Conservation (phyloP, 805 yeast genomes). For the Yamadazyma tumulicola region DNA sequence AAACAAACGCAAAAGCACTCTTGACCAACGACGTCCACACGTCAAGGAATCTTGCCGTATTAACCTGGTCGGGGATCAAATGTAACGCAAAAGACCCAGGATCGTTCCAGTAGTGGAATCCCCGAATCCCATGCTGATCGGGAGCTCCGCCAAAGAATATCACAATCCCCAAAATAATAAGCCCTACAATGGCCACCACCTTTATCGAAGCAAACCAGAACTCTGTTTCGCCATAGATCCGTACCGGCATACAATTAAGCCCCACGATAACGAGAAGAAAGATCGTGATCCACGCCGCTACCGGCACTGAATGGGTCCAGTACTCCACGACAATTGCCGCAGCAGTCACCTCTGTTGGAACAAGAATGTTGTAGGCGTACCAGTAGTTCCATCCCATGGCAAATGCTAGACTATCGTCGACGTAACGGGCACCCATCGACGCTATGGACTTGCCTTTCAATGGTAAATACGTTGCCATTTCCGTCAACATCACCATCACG, state of each 20-base stretch:
- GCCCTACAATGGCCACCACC: constrained; percentile 27
- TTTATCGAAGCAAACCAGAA: constrained; percentile 33
- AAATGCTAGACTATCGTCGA: constrained; percentile 14
- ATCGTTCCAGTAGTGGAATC: constrained; percentile 42
- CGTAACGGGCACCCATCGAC: constrained; percentile 11
- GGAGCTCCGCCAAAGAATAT: constrained; percentile 39
- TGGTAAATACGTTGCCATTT: constrained; percentile 15
- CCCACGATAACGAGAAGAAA: constrained; percentile 22
- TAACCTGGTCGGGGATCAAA: constrained; percentile 36
- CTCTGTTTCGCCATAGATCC: constrained; percentile 35
- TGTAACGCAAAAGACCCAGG: constrained; percentile 20
- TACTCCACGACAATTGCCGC: constrained; percentile 33
- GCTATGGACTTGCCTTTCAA: constrained; percentile 11
- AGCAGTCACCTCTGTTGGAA: constrained; percentile 37
- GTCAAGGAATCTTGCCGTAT: constrained; percentile 58
- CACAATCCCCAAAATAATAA: constrained; percentile 31
- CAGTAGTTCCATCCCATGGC: constrained; percentile 39
- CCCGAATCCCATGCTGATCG: constrained; percentile 37
- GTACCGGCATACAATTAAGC: constrained; percentile 28
- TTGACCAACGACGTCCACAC: constrained; percentile 58
- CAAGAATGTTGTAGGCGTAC: constrained; percentile 31
- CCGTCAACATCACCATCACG: constrained; percentile 13
- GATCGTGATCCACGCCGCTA: constrained; percentile 40
- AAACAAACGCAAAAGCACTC: constrained; percentile 58
- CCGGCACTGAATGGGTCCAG: constrained; percentile 31